Base-by-base conservation (phyloP, 2,329 filamentous ascomycete species). In the Cladosporium halotolerans region DNA sequence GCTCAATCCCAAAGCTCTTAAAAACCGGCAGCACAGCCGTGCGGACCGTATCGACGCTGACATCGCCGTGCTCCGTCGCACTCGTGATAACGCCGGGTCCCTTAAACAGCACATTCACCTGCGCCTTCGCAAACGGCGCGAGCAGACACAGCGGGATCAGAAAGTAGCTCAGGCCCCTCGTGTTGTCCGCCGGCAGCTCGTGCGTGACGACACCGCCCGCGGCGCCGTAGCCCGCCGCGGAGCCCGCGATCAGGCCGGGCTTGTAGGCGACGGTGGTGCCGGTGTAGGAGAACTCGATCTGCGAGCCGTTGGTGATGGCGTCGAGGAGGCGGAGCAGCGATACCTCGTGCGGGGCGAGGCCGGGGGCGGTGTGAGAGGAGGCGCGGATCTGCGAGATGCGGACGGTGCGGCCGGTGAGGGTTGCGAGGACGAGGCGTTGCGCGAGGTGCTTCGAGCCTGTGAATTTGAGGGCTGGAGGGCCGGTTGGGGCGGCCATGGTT, bases 261-360 rank as follows among this genome's bases (percentile, higher is more conserved):
- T 88, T 86, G 73, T 95, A 99, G 36, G 91, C 85, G 53, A 99
- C 81, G 1, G 89, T 91, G 0, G 93, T 97, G 67, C 93, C 93
- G 1, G 90, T 96, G 74, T 95, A 93, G 9, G 90, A 96, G 62
- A 99, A 96, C 66, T 96, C 91, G 74, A 97, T 89, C 53, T 87
- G 84, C 54, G 88, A 88, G 73, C 93, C 93, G 77, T 99, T 99
- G 66, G 93, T 99, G 64, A 99, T 80, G 61, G 89, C 81, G 71
- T 97, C 93, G 66, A 99, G 84, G 14, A 99, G 86, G 54, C 93
- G 91, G 32, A 99, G 81, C 71, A 99, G 92, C 44, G 93, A 97
- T 64, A 97, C 85, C 73, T 99, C 93, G 75, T 96, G 87, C 45
- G 89, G 85, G 51, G 89, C 86, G 52, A 99, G 86, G 64, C 93